Conservation (phyloP, 805 yeast species). For the Millerozyma acaciae region DNA sequence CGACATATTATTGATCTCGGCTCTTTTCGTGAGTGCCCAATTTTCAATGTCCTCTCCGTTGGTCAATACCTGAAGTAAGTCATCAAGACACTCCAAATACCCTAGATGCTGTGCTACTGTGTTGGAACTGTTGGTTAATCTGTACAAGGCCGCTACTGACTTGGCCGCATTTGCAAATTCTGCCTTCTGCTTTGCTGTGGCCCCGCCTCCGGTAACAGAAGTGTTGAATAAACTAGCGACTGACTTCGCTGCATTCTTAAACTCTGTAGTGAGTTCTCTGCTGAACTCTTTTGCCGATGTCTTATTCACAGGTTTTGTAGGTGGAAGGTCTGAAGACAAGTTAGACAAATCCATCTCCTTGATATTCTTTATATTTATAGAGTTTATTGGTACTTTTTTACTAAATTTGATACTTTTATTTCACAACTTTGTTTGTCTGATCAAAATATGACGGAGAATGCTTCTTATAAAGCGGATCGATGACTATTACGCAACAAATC, state of each 20-base stretch:
- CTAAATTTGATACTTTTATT: too few species aligned
- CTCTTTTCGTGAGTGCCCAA: slow-evolving; percentile 48
- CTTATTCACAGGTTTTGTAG: slow-evolving; percentile 45
- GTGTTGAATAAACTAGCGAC: slow-evolving; percentile 51
- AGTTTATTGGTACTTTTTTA: too few species aligned
- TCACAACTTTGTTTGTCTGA: too few species aligned
- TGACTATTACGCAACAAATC: too few species aligned
- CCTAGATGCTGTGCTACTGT: slow-evolving; percentile 51
- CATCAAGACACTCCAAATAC: slow-evolving; percentile 59
- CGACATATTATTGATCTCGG: slow-evolving; percentile 28
- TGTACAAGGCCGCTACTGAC: slow-evolving; percentile 49
- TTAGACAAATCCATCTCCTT: slow-evolving; percentile 58
- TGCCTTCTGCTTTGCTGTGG: slow-evolving; percentile 11
- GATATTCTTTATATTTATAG: too few species aligned
- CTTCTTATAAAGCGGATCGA: too few species aligned
- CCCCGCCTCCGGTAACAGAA: slow-evolving; percentile 10
- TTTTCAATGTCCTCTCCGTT: slow-evolving; percentile 45
- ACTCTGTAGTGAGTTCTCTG: slow-evolving; percentile 55
- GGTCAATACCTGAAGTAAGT: slow-evolving; percentile 41
- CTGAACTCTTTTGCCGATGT: slow-evolving; percentile 46
- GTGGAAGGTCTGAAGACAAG: slow-evolving; percentile 52
- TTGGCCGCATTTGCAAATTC: slow-evolving; percentile 42
- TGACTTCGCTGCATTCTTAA: slow-evolving; percentile 67
- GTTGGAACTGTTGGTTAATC: slow-evolving; percentile 53
- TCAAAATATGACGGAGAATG: too few species aligned